Base-by-base conservation (phyloP, 768 basidiomycete species). In the Mrakia blollopis region DNA sequence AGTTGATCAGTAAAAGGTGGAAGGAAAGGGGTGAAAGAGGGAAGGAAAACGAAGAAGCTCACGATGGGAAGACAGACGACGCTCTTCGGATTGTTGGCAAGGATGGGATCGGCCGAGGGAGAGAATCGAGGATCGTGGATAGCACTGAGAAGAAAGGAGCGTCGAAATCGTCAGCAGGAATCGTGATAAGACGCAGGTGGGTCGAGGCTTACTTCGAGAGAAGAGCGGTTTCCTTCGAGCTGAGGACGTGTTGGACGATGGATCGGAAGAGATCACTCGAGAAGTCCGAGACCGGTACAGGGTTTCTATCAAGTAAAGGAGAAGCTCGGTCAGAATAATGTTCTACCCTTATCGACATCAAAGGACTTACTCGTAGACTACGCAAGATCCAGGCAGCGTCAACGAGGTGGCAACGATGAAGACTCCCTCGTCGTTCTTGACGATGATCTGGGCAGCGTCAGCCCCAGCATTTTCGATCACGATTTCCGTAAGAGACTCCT, bases 321-420 rank as follows among this genome's bases (percentile, higher is more conserved):
- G 1, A 21, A 50, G 16, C 47, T 9, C 18, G 16, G 21, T 50
- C 18, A 50, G 47, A 50, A 21, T 3, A 14, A 4, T 14, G 14
- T 2, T 6, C 39, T 5, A 41, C 39, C 6, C 11, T 6, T 5
- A 5, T 50, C 16, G 18, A 50, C 16, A 21, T 2, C 2, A 21
- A 50, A 50, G 47, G 2, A 1, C 47, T 50, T 21, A 25, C 90
- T 91, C 90, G 79, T 89, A 89, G 23, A 91, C 89, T 81, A 89
- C 87, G 82, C 90, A 91, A 11, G 83, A 84, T 41, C 87, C 88
- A 25, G 89, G 88, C 25, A 87, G 86, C 30, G 82, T 82, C 87
- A 90, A 88, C 79, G 88, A 89, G 21, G 90, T 91, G 0, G 89
- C 89, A 6, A 91, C 87, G 8, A 87, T 88, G 82, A 90, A 90